Conservation (phyloP, 805 yeast genomes). For the Metschnikowia vanudenii region DNA sequence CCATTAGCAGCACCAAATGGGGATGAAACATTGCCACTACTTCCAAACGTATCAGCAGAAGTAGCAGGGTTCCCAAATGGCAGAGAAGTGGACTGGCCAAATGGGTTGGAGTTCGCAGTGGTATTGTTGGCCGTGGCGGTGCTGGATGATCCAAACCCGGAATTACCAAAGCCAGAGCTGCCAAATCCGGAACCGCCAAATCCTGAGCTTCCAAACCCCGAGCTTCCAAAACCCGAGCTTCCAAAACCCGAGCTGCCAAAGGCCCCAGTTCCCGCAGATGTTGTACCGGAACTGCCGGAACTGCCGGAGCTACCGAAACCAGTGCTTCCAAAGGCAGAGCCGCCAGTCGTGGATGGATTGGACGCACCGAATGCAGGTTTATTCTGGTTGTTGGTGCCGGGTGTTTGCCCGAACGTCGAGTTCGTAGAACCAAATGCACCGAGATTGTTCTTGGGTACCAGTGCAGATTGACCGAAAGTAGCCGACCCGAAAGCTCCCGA, state of each 20-base stretch:
- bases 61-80: conserved; percentile 8
- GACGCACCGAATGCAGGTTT: background rate
- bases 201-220: background rate
- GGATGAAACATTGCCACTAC: background rate
- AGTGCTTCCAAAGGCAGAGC: conserved; percentile 7
- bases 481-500: conserved; percentile 8
- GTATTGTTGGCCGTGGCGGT: too few species aligned
- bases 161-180: background rate
- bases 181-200: background rate
- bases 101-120: background rate
- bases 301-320: conserved; percentile 3
- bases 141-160: background rate
- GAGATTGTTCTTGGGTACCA: background rate
- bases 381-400: background rate
- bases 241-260: background rate
- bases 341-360: background rate
- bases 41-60: conserved; percentile 17
- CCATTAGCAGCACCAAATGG: background rate
- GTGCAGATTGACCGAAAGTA: conserved; percentile 1
- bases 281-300: background rate
- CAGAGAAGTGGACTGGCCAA: conserved; percentile 1
- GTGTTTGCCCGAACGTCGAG: background rate
- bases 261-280: background rate
- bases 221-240: background rate
- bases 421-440: conserved; percentile 1